phyloP scores from a whole-genome alignment of 2,329 filamentous ascomycete species.

The Botrytis elliptica region DNA sequence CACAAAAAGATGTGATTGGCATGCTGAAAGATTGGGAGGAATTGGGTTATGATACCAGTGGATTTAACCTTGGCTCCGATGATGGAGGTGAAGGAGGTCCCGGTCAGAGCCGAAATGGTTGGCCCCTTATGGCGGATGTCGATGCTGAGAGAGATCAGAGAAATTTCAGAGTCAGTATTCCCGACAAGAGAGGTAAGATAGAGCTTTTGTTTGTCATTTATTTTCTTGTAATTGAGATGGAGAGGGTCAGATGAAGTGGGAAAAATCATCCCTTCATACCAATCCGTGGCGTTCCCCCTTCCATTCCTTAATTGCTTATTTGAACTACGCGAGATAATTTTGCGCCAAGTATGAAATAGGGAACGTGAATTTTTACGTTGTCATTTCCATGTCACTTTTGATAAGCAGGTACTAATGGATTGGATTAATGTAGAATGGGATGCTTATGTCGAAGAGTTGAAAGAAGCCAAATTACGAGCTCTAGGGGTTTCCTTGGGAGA shows the following conservation, averaged over 20 bases:
- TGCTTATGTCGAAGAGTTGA: conserved; percentile 75
- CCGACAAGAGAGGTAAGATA: conserved; percentile 44
- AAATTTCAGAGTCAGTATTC: conserved; percentile 63
- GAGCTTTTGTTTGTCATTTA: background rate
- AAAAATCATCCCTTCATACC: conserved; percentile 1
- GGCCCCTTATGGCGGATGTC: conserved; percentile 63
- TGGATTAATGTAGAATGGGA: conserved; percentile 55
- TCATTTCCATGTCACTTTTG: background rate
- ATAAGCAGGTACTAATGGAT: conserved; percentile 23
- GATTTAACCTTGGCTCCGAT: conserved; percentile 62
- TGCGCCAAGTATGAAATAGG: background rate
- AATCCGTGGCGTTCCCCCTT: background rate
- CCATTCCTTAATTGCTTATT: conserved; percentile 10
- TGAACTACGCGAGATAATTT: conserved; percentile 7
- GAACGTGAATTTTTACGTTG: background rate
- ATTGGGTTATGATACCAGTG: conserved; percentile 65
- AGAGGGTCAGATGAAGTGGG: background rate
- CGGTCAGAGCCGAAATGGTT: conserved; percentile 64
- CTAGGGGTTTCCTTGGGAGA: conserved; percentile 81
- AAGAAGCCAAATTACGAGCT: conserved; percentile 89
- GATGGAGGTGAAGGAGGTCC: conserved; percentile 25
- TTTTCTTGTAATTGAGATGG: background rate
- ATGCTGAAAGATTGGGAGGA: conserved; percentile 68
- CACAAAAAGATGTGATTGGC: conserved; percentile 53
- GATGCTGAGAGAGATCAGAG: conserved; percentile 52